Evolutionary conservation across 2,329 filamentous ascomycete genomes (phyloP), one percentile per base, ranked within the genome.

Genomic region (Annulohypoxylon truncatum): DNA sequence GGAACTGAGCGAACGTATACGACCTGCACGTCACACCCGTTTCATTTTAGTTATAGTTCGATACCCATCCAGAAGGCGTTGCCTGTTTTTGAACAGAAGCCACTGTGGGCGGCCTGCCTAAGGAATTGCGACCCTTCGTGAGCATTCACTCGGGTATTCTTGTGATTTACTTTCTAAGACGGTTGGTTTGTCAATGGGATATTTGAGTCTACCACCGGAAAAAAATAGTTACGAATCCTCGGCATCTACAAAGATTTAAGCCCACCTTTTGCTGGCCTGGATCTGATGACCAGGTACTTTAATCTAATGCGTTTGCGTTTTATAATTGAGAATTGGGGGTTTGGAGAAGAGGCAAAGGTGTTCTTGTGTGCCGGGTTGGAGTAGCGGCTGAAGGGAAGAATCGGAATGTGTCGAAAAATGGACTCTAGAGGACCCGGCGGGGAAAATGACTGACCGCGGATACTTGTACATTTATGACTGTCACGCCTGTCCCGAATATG

Each of bases 1-100:
- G 94, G 94, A 97, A 96, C 83, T 97, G 85, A 89, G 72, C 51
- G 20, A 69, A 70, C 64, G 63, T 70, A 72, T 68, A 79, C 73
- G 77, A 78, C 67, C 66, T 74, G 66, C 69, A 77, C 74, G 73
- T 73, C 70, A 64, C 68, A 72, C 67, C 71, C 71, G 69, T 73
- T 75, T 75, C 72, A 70, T 72, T 74, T 70, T 74, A 70, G 71
- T 76, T 79, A 75, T 75, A 75, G 76, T 82, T 81, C 79, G 80
- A 82, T 82, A 82, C 80, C 80, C 80, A 78, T 79, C 77, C 72
- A 76, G 77, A 77, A 78, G 76, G 74, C 71, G 62, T 65, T 59
- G 48, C 70, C 64, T 71, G 71, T 71, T 68, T 68, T 70, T 59
- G 29, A 53, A 61, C 59, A 46, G 58, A 68, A 64, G 59, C 65